Conservation (phyloP, 192 early-diverging fungal genomes). For the Radiomyces spectabilis region DNA sequence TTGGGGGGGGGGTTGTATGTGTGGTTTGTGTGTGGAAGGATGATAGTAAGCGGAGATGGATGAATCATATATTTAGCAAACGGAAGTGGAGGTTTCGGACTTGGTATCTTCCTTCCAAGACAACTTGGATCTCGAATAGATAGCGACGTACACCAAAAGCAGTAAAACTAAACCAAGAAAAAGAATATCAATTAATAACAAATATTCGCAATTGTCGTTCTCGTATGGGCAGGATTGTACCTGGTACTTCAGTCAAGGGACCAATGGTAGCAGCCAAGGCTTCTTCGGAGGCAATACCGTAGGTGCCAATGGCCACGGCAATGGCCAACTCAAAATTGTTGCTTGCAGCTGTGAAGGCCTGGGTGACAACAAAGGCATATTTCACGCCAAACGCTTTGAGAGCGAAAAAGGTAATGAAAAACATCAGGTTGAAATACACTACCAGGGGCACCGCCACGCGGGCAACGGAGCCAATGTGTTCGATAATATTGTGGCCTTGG, state of each 20-base stretch:
- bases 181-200: background rate
- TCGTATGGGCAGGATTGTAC: too few species aligned
- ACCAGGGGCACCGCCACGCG: constrained; percentile 55
- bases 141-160: too few species aligned
- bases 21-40: too few species aligned
- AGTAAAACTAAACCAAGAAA: background rate
- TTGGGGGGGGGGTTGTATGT: too few species aligned
- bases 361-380: constrained; percentile 43
- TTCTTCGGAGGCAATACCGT: constrained; percentile 56
- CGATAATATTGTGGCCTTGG: constrained; percentile 52
- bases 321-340: constrained; percentile 78
- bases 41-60: too few species aligned
- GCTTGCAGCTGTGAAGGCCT: constrained; percentile 55
- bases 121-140: too few species aligned
- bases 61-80: too few species aligned
- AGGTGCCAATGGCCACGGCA: constrained; percentile 58
- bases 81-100: too few species aligned
- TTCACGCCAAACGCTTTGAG: constrained; percentile 27
- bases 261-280: constrained; percentile 59
- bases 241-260: constrained; percentile 67
- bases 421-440: constrained; percentile 55
- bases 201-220: background rate
- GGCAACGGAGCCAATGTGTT: constrained; percentile 51
- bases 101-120: too few species aligned
- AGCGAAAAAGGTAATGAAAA: constrained; percentile 35